Conservation (phyloP, 768 basidiomycete genomes). For the Lentinula edodes region DNA sequence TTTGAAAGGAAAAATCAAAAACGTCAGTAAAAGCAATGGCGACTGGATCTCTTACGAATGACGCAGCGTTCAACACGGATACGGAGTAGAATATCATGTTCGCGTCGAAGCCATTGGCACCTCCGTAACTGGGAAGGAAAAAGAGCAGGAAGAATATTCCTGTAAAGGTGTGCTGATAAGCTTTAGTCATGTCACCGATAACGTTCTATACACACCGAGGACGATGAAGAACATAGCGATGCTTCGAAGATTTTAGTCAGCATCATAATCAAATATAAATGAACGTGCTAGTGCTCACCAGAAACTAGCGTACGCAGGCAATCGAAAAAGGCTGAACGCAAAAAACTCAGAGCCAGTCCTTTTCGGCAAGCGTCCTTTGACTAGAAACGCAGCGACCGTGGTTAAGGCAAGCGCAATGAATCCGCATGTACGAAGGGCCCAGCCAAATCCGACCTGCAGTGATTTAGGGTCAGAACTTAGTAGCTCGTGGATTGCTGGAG, state of each 20-base stretch:
- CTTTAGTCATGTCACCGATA: no score
- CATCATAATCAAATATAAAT: no score
- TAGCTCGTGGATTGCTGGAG: no score
- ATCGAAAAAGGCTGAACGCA: constrained; percentile 10
- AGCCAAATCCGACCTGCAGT: constrained; percentile 12
- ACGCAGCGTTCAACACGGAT: constrained; percentile 14
- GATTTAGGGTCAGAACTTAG: no score
- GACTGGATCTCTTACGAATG: constrained; percentile 4
- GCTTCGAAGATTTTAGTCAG: background rate
- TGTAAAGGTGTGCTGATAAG: background rate
- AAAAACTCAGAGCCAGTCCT: constrained; percentile 10
- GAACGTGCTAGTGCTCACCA: constrained; percentile 5
- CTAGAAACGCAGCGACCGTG: constrained; percentile 7
- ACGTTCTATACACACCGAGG: background rate
- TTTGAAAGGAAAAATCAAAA: no score
- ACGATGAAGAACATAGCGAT: background rate
- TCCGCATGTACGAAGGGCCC: constrained; percentile 12
- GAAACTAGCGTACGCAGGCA: constrained; percentile 11
- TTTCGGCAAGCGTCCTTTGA: constrained; percentile 13
- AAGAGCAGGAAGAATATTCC: constrained; percentile 14
- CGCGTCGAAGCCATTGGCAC: constrained; percentile 12
- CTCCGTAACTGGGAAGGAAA: constrained; percentile 13
- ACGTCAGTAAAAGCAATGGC: no score
- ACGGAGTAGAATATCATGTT: constrained; percentile 17
- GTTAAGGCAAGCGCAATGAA: constrained; percentile 13